phyloP scores from a whole-genome alignment of 768 basidiomycete species.

The Boletus speciosus region DNA sequence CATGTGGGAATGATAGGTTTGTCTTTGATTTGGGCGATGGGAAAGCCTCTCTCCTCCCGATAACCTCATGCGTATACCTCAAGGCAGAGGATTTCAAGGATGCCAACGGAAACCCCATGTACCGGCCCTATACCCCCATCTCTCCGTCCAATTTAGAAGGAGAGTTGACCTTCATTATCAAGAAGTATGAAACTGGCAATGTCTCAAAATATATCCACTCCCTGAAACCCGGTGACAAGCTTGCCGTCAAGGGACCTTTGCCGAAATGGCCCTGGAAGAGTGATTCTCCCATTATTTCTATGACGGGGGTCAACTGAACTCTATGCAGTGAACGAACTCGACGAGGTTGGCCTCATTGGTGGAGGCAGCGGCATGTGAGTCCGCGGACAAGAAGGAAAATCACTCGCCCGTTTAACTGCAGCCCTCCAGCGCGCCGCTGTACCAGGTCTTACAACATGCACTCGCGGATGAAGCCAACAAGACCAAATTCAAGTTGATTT shows the following conservation, averaged over 20 bases:
- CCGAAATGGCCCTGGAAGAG: conserved; percentile 84
- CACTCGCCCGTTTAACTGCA: not conserved
- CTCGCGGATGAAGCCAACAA: conserved; percentile 73
- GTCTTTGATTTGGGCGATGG: conserved; percentile 77
- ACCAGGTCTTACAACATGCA: conserved; percentile 76
- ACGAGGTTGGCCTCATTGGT: conserved; percentile 84
- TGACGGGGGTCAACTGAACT: not conserved
- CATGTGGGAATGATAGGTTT: conserved; percentile 44
- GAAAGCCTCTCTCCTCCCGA: conserved; percentile 72
- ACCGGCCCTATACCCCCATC: conserved; percentile 92
- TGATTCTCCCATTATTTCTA: conserved; percentile 27
- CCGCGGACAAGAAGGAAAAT: not conserved
- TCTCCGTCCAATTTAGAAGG: conserved; percentile 73
- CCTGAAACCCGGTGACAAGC: conserved; percentile 77
- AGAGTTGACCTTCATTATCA: conserved; percentile 77
- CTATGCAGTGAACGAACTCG: conserved; percentile 73
- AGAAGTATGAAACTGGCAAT: conserved; percentile 79
- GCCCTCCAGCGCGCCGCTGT: conserved; percentile 66
- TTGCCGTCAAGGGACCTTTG: conserved; percentile 90
- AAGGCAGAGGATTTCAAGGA: conserved; percentile 70
- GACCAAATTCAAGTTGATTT: conserved; percentile 92
- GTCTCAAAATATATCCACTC: conserved; percentile 80
- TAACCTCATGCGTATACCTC: conserved; percentile 76
- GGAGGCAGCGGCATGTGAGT: conserved; percentile 91
- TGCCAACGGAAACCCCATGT: conserved; percentile 81